These are phyloP conservation scores for Xylariaceae sp. DNA, from an alignment of 2,329 filamentous ascomycete genomes.

Conservation along the genomic window DNA sequence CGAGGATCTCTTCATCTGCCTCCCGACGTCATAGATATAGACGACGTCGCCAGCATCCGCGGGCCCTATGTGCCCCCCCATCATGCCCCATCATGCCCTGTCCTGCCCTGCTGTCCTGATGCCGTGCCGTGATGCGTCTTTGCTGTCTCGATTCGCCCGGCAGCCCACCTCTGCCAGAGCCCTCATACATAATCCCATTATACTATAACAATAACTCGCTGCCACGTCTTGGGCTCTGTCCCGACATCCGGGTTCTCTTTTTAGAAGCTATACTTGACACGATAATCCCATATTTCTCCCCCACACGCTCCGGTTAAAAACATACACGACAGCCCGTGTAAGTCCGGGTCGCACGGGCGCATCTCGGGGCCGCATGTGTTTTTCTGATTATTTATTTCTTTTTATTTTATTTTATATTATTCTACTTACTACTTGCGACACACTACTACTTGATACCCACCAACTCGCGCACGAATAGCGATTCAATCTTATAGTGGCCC, in stretches of 20 bases:
- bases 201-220: neutral
- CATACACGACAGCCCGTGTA: neutral
- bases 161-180: no score
- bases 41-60: neutral
- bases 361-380: neutral
- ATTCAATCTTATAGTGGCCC: neutral
- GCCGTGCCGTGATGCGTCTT: neutral
- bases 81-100: neutral
- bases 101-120: neutral
- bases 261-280: neutral
- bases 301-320: neutral
- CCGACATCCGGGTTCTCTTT: neutral
- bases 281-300: neutral
- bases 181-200: neutral
- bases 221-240: neutral
- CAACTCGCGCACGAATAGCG: neutral
- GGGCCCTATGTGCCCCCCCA: neutral
- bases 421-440: no score
- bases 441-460: neutral
- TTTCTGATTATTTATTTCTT: neutral
- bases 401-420: neutral
- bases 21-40: neutral
- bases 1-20: neutral
- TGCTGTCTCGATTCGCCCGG: neutral
- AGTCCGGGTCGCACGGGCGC: neutral